These are phyloP conservation scores for Boletus calvinii DNA, from an alignment of 1,284 basidiomycete genomes.

Conservation along the genomic window DNA sequence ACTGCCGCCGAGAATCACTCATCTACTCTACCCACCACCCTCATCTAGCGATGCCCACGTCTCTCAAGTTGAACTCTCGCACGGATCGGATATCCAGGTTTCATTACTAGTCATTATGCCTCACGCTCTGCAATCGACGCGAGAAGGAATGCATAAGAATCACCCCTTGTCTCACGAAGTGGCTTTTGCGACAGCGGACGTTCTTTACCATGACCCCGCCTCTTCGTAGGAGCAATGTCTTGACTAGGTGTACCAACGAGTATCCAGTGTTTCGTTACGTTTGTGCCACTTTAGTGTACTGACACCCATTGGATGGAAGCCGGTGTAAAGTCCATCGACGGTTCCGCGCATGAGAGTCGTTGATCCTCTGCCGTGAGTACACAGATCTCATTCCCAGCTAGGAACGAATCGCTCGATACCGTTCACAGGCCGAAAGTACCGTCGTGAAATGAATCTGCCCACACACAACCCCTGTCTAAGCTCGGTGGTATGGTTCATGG, in stretches of 20 bases:
- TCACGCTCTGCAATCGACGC: conserved; percentile 6
- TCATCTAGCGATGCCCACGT: background rate
- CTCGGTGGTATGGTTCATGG: too few species aligned
- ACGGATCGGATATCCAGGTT: conserved; percentile 29
- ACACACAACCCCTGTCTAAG: too few species aligned
- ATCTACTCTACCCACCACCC: conserved; percentile 23
- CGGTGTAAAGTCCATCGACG: too few species aligned
- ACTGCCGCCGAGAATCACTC: conserved; percentile 29
- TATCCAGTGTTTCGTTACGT: conserved; percentile 12
- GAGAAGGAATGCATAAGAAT: background rate
- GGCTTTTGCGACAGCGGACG: conserved; percentile 27
- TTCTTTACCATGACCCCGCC: conserved; percentile 16
- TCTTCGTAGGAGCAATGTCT: conserved; percentile 11
- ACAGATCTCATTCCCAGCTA: too few species aligned
- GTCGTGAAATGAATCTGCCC: too few species aligned
- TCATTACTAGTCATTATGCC: conserved; percentile 32
- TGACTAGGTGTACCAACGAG: conserved; percentile 8
- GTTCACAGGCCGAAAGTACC: too few species aligned
- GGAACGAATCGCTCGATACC: too few species aligned
- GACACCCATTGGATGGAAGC: too few species aligned
- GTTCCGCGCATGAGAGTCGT: too few species aligned
- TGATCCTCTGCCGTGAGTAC: too few species aligned
- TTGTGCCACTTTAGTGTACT: conserved; percentile 6
- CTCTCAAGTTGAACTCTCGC: conserved; percentile 6
- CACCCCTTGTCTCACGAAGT: conserved; percentile 18